Base-by-base conservation (phyloP, 2,329 filamentous ascomycete species). In the Fusarium tricinctum region DNA sequence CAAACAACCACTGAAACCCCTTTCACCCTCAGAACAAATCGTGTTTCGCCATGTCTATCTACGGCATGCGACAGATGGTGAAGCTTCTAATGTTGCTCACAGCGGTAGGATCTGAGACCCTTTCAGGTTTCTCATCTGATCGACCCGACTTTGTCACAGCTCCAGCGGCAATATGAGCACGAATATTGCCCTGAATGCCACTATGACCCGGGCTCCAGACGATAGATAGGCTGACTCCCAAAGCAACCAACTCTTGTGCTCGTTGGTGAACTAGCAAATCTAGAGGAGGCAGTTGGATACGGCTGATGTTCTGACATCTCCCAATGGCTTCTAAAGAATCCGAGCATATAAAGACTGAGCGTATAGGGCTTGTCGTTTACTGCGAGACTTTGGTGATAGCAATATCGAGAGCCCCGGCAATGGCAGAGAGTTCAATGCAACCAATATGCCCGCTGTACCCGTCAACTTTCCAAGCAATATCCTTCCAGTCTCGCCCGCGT, bases 401-500 rank as follows among this genome's bases (percentile, higher is more conserved):
- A 5, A 23, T 12, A 20, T 60, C 44, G 5, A 57, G 44, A 10
- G 58, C 58, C 13, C 52, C 58, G 12, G 32, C 39, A 13, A 50
- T 57, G 17, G 32, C 45, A 7, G 57, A 20, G n/a, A 50, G 8
- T 22, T 61, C 53, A 6, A 51, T 9, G 9, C 58, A 19, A 8
- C 28, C 26, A 15, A 17, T 30, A n/a, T 28, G 30, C n/a, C 14
- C 8, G 26, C 45, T 26, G 14, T 61, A 33, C 6, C 42, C 20
- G 19, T 20, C 22, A 13, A 58, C 39, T 42, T 35, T 42, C 58
- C 53, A 61, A 13, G 39, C 39, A n/a, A 58, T 26, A 30, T 58
- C 45, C n/a, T 39, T 28, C 52, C n/a, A 33, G 23, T 10, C 12
- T 14, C 19, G 8, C n/a, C n/a, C 2, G 13, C 5, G 33, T 17